phyloP scores from a whole-genome alignment of 2,329 filamentous ascomycete species.

The Colletotrichum lindemuthianum region DNA sequence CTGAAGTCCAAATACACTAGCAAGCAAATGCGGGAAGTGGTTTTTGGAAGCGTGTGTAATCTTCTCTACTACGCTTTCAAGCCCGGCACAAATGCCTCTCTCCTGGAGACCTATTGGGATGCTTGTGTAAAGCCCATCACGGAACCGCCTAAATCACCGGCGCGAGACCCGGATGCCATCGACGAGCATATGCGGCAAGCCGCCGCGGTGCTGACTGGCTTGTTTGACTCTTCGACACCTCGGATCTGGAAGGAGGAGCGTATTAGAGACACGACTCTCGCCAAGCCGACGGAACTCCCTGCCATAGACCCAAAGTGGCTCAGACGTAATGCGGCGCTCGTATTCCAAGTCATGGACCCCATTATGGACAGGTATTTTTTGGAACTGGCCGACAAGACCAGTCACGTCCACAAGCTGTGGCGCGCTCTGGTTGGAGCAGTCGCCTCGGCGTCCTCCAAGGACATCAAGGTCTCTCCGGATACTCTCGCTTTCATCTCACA shows the following conservation, averaged over 20 bases:
- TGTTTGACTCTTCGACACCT: conserved; percentile 70
- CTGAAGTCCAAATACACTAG: conserved; percentile 71
- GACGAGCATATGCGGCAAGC: conserved; percentile 67
- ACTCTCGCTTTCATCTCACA: conserved; percentile 82
- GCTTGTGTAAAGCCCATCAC: conserved; percentile 72
- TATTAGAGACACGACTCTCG: conserved; percentile 67
- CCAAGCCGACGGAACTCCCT: conserved; percentile 80
- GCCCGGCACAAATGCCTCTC: conserved; percentile 71
- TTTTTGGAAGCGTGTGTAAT: conserved; percentile 78
- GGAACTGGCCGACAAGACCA: conserved; percentile 70
- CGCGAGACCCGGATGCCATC: conserved; percentile 49
- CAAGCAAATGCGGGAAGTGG: conserved; percentile 66
- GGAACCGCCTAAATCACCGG: conserved; percentile 43
- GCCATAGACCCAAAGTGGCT: conserved; percentile 88
- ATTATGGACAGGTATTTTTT: conserved; percentile 70
- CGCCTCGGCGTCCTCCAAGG: conserved; percentile 78
- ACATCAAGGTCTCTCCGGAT: conserved; percentile 88
- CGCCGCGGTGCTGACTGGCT: conserved; percentile 74
- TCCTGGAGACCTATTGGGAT: conserved; percentile 83
- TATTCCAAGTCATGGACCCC: conserved; percentile 71
- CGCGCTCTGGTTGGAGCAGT: conserved; percentile 69
- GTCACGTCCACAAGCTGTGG: conserved; percentile 66
- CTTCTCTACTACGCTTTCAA: conserved; percentile 85
- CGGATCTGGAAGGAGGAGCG: conserved; percentile 80
- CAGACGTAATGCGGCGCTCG: conserved; percentile 72